Base-by-base conservation (phyloP, 768 basidiomycete species). In the Phylloporus sp. region DNA sequence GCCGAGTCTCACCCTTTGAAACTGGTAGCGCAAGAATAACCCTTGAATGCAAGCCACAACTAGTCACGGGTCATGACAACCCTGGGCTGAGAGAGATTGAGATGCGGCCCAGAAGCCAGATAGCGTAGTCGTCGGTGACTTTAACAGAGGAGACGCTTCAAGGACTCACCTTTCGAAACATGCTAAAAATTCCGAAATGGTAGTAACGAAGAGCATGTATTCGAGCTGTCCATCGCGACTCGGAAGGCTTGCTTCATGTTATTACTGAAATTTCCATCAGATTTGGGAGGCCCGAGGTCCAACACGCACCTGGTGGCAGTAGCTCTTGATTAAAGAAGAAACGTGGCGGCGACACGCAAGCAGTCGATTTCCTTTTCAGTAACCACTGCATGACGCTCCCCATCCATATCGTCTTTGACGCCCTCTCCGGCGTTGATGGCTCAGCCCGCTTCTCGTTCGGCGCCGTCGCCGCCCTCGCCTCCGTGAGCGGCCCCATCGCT, bases 401-500 rank as follows among this genome's bases (percentile, higher is more conserved):
- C 22, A 53, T 67, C 34, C 48, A 49, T 32, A 73, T 86, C 31
- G 63, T 66, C 6, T 84, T 79, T 50, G 81, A 84, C 39, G 71
- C 69, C 0, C 72, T 89, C 9, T 78, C 80, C n/a, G 73, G 84
- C 41, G 84, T 81, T 18, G 88, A 90, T 52, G 86, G 86, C 1
- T 88, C 86, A 4, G 86, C 85, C 3, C 72, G 80, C 21, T 90
- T 90, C 57, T 78, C 49, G 1, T 50, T 47, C 17, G 55, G 29
- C 9, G n/a, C 39, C 17, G 49, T 44, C 41, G 46, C 56, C 63
- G 84, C 81, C 4, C 63, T 90, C 17, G 80, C 84, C 8, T 89
- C 89, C 5, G 63, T 90, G 28, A 87, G 86, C 13, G 90, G 90
- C 0, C 90, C 90, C 17, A 82, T 90, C 36, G 82, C 90, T 53